Conservation (phyloP, 352 stramenopile genomes). For the Sclerospora graminicola region DNA sequence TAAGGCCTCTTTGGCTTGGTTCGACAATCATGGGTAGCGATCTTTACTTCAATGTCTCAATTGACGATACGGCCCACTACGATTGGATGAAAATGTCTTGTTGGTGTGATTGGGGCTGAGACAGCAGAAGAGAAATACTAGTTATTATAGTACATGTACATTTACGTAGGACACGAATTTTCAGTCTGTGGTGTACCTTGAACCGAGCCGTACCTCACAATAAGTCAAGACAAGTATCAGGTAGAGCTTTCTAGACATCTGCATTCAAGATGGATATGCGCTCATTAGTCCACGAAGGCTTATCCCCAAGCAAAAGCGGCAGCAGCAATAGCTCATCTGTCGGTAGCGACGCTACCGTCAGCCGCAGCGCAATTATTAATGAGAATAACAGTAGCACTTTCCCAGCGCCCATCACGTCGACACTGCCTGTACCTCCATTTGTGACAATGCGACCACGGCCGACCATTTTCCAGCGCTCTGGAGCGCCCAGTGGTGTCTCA, state of each 20-base stretch:
- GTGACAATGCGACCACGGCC: conserved; percentile 33
- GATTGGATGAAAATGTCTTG: conserved; percentile 28
- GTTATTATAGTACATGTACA: no score
- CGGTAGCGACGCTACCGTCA: conserved; percentile 1
- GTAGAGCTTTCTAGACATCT: background rate
- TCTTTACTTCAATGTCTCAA: conserved; percentile 49
- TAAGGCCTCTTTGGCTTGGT: conserved; percentile 6
- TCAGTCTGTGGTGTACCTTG: conserved; percentile 1
- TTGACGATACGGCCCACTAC: conserved; percentile 11
- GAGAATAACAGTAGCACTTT: conserved; percentile 8
- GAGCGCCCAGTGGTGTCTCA: conserved; percentile 4
- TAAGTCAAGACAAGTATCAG: conserved; percentile 6
- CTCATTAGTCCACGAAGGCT: conserved; percentile 51
- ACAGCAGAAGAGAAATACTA: conserved; percentile 6
- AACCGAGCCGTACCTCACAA: conserved; percentile 13
- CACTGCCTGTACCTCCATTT: conserved; percentile 34
- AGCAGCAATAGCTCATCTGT: background rate
- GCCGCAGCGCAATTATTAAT: no score
- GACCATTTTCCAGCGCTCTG: conserved; percentile 17
- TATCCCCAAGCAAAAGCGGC: conserved; percentile 10
- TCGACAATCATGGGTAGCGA: conserved; percentile 15
- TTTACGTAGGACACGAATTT: conserved; percentile 12
- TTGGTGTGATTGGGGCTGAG: conserved; percentile 11
- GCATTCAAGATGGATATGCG: conserved; percentile 55
- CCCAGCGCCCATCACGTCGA: conserved; percentile 3